These are phyloP conservation scores for Acacia acuminata DNA, from an alignment of 306 rosid genomes.

Conservation along the genomic window DNA sequence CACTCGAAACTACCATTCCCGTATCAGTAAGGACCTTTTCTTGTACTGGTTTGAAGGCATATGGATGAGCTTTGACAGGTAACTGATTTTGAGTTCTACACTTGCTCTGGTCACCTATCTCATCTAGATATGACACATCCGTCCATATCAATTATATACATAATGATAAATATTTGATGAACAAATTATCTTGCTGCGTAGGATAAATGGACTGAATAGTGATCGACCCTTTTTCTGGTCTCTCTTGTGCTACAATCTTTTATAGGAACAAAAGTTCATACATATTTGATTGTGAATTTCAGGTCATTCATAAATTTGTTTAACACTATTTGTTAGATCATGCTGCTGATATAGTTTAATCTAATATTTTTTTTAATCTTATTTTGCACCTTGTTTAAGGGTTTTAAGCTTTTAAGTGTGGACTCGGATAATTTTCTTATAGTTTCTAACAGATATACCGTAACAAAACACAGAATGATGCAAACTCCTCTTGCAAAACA, in stretches of 20 bases:
- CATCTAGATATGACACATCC: background rate
- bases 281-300: background rate
- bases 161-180: constrained; percentile 11
- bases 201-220: constrained; percentile 15
- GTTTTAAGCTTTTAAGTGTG: background rate
- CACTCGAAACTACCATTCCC: constrained; percentile 56
- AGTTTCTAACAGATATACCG: background rate
- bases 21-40: constrained; percentile 62
- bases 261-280: background rate
- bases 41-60: constrained; percentile 88
- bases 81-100: constrained; percentile 22
- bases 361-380: background rate
- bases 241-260: background rate
- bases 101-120: constrained; percentile 13
- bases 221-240: background rate
- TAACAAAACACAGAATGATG: no score
- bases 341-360: background rate
- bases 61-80: constrained; percentile 77
- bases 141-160: background rate
- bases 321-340: background rate
- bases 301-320: background rate
- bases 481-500: no score
- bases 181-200: constrained; percentile 5
- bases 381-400: background rate
- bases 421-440: background rate